Conservation (phyloP, 768 basidiomycete genomes). For the Wakefieldia striispora region DNA sequence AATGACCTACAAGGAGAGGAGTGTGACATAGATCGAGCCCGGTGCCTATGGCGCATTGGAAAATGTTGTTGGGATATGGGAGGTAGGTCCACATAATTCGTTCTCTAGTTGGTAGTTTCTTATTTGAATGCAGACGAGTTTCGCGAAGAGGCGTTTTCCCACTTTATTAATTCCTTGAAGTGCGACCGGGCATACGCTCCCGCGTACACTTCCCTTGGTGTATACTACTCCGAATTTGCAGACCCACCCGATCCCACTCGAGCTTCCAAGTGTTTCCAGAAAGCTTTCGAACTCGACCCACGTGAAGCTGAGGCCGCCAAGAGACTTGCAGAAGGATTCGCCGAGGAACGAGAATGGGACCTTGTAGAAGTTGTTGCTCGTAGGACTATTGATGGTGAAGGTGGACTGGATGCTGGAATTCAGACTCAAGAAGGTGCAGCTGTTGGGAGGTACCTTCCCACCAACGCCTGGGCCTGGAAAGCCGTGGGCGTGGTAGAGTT, state of each 20-base stretch:
- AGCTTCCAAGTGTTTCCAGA: conserved; percentile 95
- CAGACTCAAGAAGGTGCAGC: conserved; percentile 40
- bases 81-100: conserved; percentile 43
- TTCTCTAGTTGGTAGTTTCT: background rate
- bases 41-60: conserved; percentile 86
- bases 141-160: conserved; percentile 67
- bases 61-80: conserved; percentile 68
- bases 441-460: conserved; percentile 58
- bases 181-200: conserved; percentile 76
- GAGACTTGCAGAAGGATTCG: conserved; percentile 84
- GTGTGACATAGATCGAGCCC: conserved; percentile 59
- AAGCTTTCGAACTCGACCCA: conserved; percentile 95
- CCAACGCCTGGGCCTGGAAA: conserved; percentile 98
- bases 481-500: conserved; percentile 89
- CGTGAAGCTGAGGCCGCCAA: conserved; percentile 83
- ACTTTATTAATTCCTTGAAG: conserved; percentile 80
- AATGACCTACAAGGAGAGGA: conserved; percentile 43
- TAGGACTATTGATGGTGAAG: conserved; percentile 91
- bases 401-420: conserved; percentile 63
- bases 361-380: conserved; percentile 92
- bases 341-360: conserved; percentile 93
- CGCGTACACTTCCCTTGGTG: conserved; percentile 89
- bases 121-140: conserved; percentile 38
- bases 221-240: conserved; percentile 76
- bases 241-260: conserved; percentile 77